Evolutionary conservation across 1,284 basidiomycete species (phyloP).

Genomic region (Ceratobasidium papillatum): DNA sequence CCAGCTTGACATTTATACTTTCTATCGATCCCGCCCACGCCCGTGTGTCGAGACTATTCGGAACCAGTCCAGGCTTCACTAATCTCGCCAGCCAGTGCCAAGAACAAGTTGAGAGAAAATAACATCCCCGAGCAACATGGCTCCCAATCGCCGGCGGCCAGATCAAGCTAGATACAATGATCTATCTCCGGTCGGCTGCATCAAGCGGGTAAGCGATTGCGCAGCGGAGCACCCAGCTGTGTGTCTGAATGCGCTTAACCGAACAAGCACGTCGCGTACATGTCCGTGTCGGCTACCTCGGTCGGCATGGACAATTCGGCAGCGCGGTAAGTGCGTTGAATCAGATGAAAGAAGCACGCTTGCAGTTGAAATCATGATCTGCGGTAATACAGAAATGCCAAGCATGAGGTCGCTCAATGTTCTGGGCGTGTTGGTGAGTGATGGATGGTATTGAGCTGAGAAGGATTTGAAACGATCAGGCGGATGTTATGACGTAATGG

Average conservation of each 20-base stretch:
- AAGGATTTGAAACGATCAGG: background rate
- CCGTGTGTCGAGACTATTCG: background rate
- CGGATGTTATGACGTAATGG: background rate
- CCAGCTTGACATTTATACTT: constrained; percentile 19
- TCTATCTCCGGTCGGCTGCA: constrained; percentile 5
- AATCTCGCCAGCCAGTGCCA: background rate
- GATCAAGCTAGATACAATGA: background rate
- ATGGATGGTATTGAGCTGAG: background rate
- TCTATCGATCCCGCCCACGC: background rate
- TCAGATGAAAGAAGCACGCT: background rate
- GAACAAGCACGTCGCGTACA: constrained; percentile 18
- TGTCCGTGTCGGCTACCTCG: constrained; percentile 15
- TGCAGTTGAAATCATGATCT: background rate
- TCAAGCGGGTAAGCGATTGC: background rate
- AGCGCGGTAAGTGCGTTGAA: background rate
- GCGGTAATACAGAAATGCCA: background rate
- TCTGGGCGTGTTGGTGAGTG: background rate
- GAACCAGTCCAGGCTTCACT: background rate
- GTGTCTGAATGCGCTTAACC: background rate
- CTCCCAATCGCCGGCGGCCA: background rate
- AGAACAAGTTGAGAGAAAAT: background rate
- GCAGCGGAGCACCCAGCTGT: background rate
- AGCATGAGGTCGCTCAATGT: background rate
- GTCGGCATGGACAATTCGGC: background rate
- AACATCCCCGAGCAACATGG: constrained; percentile 6